Base-by-base conservation (phyloP, 441 rosid genomes). In the Syzygium syzygioides region DNA sequence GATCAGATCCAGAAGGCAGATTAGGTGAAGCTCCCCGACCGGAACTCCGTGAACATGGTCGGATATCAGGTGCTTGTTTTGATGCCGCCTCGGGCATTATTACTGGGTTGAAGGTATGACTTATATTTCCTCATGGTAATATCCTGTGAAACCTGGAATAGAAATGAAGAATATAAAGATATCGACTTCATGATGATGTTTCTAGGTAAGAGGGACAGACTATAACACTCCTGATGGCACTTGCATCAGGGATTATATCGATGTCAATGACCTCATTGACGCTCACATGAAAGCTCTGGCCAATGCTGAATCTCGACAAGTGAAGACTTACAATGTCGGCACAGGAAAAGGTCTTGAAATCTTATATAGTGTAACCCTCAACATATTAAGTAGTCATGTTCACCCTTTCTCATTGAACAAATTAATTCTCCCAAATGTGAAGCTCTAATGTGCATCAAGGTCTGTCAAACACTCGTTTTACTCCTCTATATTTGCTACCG, bases 11-110 rank as follows among this genome's bases (percentile, higher is more conserved):
- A 19, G 96, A 94, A 86, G 99, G 99, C 7, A 94, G 95, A 90
- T 91, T 98, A 86, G 99, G 99, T 76, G 99, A 98, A 94, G 97
- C 99, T 55, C 99, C 99, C 26, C 94, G 93, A 89, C 99, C 99
- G 83, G 99, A 98, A 90, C 90, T 97, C 37, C 95, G 99, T 50
- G 98, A 96, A 89, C 99, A 98, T 89, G 99, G 99, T 83, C 92
- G 99, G 79, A 97, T 97, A 89, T 98, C 99, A 34, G 99, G 98
- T 87, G 98, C 99, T 88, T 98, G 99, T 92, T 98, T 98, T 90
- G 99, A 98, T 92, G 99, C 99, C 48, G 99, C 99, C 91, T 97
- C 95, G 57, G 96, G 98, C 48, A 95, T 98, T 90, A 94, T 95
- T 87, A 85, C 94, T 68, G 98, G 99, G 89, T 90, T 98, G 37